Conservation (phyloP, 306 rosid species). For the Glycine soja region DNA sequence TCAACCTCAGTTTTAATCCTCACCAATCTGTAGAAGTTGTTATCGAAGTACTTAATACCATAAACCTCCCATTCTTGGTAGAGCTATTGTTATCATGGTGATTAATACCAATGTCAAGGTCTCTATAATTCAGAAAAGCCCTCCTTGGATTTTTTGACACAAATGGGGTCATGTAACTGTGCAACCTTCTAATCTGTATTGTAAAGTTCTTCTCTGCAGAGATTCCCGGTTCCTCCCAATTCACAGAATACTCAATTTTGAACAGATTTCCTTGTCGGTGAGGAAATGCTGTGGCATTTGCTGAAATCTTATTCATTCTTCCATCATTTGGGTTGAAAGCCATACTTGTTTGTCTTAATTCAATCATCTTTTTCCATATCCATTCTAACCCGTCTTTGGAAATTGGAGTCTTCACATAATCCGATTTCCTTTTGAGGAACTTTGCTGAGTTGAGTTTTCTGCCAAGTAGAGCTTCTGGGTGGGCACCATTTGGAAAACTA, state of each 20-base stretch:
- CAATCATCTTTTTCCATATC: slow-evolving; percentile 5
- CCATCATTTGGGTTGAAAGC: not conserved
- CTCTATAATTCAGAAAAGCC: slow-evolving; percentile 1
- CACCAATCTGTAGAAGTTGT: not conserved
- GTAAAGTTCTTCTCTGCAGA: not conserved
- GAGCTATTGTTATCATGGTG: not conserved
- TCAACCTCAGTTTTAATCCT: slow-evolving; percentile 7
- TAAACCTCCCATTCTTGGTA: not conserved
- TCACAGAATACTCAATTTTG: slow-evolving; percentile 8
- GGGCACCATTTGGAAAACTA: not conserved
- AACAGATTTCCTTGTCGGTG: not conserved
- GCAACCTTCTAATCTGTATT: not conserved
- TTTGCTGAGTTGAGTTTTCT: not conserved
- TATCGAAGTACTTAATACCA: not conserved
- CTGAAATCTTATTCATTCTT: not conserved
- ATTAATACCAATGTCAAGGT: slow-evolving; percentile 15
- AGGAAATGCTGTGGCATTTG: not conserved
- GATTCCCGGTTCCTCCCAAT: not conserved
- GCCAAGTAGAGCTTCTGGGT: not conserved
- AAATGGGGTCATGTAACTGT: slow-evolving; percentile 4
- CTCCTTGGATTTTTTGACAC: not conserved
- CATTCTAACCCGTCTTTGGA: not conserved
- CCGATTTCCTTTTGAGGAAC: not conserved
- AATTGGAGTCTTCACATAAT: slow-evolving; percentile 1
- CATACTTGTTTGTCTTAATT: not conserved